Base-by-base conservation (phyloP, 257 asterid genomes). In the Euphrasia confusa region DNA sequence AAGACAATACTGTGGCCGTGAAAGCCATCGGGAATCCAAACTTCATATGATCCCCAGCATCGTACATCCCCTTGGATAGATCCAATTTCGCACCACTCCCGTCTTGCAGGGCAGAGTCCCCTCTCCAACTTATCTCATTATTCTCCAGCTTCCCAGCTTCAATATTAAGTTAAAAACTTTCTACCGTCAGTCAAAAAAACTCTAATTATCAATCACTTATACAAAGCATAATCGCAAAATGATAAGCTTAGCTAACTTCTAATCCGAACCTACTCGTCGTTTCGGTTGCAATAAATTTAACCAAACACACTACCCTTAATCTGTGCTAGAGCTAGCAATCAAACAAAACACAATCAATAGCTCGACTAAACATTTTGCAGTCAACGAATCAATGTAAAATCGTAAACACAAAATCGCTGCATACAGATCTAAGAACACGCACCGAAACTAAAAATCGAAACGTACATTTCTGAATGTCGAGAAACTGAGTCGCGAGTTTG, bases 1-100 rank as follows among this genome's bases (percentile, higher is more conserved):
- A 93, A 2, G 99, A 93, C 71, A 93, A 54, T 48, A 93, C 88
- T 0, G 99, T 83, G 47, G 97, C 97, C 3, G 99, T 93, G 82
- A 66, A 93, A 66, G 99, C 99, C 97, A 93, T 68, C 0, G 99
- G 99, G 70, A 93, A 89, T 37, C 89, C 88, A 69, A 93, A 93
- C 78, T 93, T 93, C 90, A 93, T 82, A 73, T 80, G 85, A 74
- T 93, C 99, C 8, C 99, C 99, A 1, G 97, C 97, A 78, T 93
- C 97, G 60, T 78, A 93, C 96, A 93, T 81, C 59, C 99, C 99
- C 73, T 82, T 90, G 1, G 96, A 86, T 15, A 93, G 97, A 77
- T 93, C 99, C 78, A 93, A 13, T 57, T 71, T 85, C 28, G 78
- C 99, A 40, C 70, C 76, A 58, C 78, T 83, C 28, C 99, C 99